Base-by-base conservation (phyloP, 116 monocot genomes). In the Dioscorea cayenensis region DNA sequence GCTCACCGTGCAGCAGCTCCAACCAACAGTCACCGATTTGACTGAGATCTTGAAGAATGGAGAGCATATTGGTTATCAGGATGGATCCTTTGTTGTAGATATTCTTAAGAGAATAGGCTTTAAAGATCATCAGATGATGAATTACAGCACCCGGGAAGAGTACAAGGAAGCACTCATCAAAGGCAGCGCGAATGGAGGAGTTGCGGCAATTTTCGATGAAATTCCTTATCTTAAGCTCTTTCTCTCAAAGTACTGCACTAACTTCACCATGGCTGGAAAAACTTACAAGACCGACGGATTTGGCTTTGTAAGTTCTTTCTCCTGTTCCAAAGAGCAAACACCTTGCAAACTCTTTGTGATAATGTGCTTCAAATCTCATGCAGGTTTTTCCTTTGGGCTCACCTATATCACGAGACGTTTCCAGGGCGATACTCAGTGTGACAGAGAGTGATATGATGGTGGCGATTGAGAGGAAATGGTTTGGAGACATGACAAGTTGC, bases 1-100 rank as follows among this genome's bases (percentile, higher is more conserved):
- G 79, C 77, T 94, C n/a, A 94, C 90, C 0, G 85, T 78, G 23
- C 76, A 85, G 75, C 80, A 90, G 69, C 82, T 94, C 12, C 73
- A 81, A 43, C 87, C 94, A 0, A 79, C 87, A 6, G 62, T 85
- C 25, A 67, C 77, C 0, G 80, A 89, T 19, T 5, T 89, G 36
- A 74, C 70, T 8, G 86, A 87, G n/a, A 77, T 95, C 13, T 29
- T 85, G 16, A 83, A 60, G 61, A 79, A 69, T 23, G 78, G 83
- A 0, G 67, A 83, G 9, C 66, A 74, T n/a, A 78, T 91, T 7
- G 95, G 91, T 0, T 83, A 89, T 52, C 78, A 71, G 27, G 64
- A 78, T 19, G 83, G 83, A 18, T 83, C 78, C 61, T 78, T 71
- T 51, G 71, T 78, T 29, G 36, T 21, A 28, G 75, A 35, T 6